Evolutionary conservation across 306 rosid species (phyloP), one percentile per base, ranked within the genome.

Genomic region (apple (Malus domestica)): DNA sequence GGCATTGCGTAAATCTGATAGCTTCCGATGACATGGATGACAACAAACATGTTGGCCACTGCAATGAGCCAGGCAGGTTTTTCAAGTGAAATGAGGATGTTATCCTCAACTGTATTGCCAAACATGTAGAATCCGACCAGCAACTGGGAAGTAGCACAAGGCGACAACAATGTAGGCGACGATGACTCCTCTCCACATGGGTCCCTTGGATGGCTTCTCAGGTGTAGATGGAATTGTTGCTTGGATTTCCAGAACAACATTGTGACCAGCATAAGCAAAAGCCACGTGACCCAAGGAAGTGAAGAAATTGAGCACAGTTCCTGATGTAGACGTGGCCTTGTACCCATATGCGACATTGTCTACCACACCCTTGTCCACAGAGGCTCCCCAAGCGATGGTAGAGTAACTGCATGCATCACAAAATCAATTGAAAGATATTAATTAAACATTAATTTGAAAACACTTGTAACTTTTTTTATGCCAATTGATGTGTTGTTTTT

Each of bases 1-100:
- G 98, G 96, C 95, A 93, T 93, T 69, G 98, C 97, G 67, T 91
- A 93, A 29, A 93, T 83, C 97, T 94, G 98, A 68, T 95, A 95
- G 79, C 98, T 82, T 82, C 98, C 98, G 74, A 95, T 92, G 12
- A 95, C 95, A 77, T 92, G 98, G 71, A 95, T 27, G 78, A 95
- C 97, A 67, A 95, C 97, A 69, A 95, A 92, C 87, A 90, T 49
- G 87, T 95, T 95, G 68, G 97, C 98, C 78, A 29, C 75, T 33
- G 89, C 97, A 55, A 95, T 89, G 13, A 95, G 93, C 97, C 97
- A 95, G 5, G 38, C 22, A 4, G 98, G 98, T 73, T 86, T 92
- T 61, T 89, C 6, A 4, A 92, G 71, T 3, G 98, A 71, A 60
- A 90, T 27, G 67, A 95, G 96, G 65, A 95, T 92, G 76, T 95